Base-by-base conservation (phyloP, 2,329 filamentous ascomycete species). In the Pseudogymnoascus sp. region DNA sequence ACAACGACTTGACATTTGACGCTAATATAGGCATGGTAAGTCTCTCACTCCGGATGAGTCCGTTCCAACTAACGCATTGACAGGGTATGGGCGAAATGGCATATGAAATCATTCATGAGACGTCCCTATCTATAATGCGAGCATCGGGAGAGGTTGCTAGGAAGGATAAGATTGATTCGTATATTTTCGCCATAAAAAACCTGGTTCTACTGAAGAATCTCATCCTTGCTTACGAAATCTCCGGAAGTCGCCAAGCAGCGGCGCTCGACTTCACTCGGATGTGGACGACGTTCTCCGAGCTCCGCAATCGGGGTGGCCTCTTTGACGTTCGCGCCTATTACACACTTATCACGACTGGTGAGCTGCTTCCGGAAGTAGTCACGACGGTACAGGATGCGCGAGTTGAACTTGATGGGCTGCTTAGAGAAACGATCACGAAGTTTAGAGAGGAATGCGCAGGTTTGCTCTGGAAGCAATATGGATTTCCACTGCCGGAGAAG, bases 151-250 rank as follows among this genome's bases (percentile, higher is more conserved):
- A 84, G 65, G 88, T 96, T 68, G 89, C 92, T 68, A 78, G 82
- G 5, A 84, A 84, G 65, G 88, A 96, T 68, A 83, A 86, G 63
- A 82, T 88, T 6, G 92, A 98, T 72, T 84, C 89, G 0, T 90
- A 96, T 68, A 82, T 99, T 4, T 99, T 99, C 76, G 87, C 97
- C 71, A 88, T 99, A 70, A 95, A 93, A 70, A 96, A 99, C 73
- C 83, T 99, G 1, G 88, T 99, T 60, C 88, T 97, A 60, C 84
- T 99, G 61, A 98, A 98, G 76, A 96, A 97, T 73, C 91, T 97
- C 73, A 89, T 99, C 61, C 87, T 99, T 26, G 93, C 93, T 8
- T 92, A 99, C 66, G 95, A 99, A 77, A 97, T 99, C 68, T 93
- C 84, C 61, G 84, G 87, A 67, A 78, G 84, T 64, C 82, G 81